Evolutionary conservation across 2,329 filamentous ascomycete species (phyloP).

Genomic region (Talaromyces atroroseus): DNA sequence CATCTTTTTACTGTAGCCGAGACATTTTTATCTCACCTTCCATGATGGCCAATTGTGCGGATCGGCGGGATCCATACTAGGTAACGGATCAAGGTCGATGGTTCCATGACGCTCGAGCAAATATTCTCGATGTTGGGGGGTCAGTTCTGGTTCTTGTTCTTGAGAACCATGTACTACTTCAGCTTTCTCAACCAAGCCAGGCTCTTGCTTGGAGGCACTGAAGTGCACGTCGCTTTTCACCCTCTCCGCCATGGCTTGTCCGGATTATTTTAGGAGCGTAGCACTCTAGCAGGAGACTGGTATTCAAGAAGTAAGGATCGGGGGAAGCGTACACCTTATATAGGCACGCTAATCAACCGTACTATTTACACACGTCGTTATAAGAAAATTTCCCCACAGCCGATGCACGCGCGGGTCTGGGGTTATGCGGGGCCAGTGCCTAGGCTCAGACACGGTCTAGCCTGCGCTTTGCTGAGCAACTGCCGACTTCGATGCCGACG

Average conservation of each 20-base stretch:
- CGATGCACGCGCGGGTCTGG: neutral
- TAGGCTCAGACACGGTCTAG: neutral
- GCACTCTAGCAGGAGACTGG: too few relatives aligned
- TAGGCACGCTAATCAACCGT: too few relatives aligned
- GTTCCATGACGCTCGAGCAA: slow-evolving; percentile 50
- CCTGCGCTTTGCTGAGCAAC: neutral
- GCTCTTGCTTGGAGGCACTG: neutral
- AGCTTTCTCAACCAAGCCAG: neutral
- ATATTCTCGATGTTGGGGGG: slow-evolving; percentile 36
- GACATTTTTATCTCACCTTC: slow-evolving; percentile 37
- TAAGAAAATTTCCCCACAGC: neutral
- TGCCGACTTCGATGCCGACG: neutral
- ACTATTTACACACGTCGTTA: too few relatives aligned
- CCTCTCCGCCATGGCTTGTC: neutral
- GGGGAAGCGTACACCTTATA: too few relatives aligned
- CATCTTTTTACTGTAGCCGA: too few relatives aligned
- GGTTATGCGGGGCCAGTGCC: neutral
- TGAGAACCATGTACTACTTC: neutral
- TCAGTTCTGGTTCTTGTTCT: neutral
- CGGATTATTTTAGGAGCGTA: neutral
- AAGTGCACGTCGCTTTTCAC: neutral
- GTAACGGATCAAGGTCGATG: slow-evolving; percentile 49
- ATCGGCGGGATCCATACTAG: slow-evolving; percentile 45
- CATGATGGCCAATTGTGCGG: slow-evolving; percentile 53
- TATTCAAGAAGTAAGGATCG: too few relatives aligned